phyloP scores from a whole-genome alignment of 768 basidiomycete species.

The Hygrocybe punicea region DNA sequence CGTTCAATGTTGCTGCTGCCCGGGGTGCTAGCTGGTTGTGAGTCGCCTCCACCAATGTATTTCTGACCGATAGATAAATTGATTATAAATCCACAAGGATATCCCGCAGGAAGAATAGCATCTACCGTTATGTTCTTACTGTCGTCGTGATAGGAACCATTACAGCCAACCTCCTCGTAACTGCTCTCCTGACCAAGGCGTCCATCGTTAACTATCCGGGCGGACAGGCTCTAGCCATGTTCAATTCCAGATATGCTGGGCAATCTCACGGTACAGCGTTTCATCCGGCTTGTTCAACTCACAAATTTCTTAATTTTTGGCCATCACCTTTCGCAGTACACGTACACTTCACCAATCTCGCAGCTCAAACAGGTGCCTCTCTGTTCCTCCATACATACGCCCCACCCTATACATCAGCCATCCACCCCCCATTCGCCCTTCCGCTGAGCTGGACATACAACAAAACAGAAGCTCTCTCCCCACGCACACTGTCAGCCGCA shows the following conservation, averaged over 20 bases:
- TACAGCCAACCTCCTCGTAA: constrained; percentile 49
- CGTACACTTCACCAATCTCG: constrained; percentile 80
- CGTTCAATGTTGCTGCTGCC: constrained; percentile 77
- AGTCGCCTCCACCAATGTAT: constrained; percentile 25
- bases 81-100: constrained; percentile 33
- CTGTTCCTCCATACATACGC: constrained; percentile 75
- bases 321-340: constrained; percentile 40
- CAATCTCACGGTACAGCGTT: constrained; percentile 24
- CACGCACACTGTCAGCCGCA: constrained; percentile 37
- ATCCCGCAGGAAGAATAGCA: constrained; percentile 44
- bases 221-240: constrained; percentile 59
- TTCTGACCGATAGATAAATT: background rate
- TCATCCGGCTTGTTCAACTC: background rate
- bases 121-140: constrained; percentile 46
- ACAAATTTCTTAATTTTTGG: background rate
- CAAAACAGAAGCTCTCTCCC: constrained; percentile 69
- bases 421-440: constrained; percentile 11
- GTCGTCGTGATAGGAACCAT: constrained; percentile 49
- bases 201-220: constrained; percentile 88
- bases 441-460: constrained; percentile 61
- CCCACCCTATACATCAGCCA: constrained; percentile 45
- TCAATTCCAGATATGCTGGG: constrained; percentile 47
- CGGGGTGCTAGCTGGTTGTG: constrained; percentile 63
- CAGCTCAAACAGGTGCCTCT: constrained; percentile 86
- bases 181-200: constrained; percentile 50